Percentiles rank a stretch among this genome's conserved stretches.
Evolutionary conservation across 108 stramenopile genomes (phyloP).

Genomic region (Fragilaria radians): DNA sequence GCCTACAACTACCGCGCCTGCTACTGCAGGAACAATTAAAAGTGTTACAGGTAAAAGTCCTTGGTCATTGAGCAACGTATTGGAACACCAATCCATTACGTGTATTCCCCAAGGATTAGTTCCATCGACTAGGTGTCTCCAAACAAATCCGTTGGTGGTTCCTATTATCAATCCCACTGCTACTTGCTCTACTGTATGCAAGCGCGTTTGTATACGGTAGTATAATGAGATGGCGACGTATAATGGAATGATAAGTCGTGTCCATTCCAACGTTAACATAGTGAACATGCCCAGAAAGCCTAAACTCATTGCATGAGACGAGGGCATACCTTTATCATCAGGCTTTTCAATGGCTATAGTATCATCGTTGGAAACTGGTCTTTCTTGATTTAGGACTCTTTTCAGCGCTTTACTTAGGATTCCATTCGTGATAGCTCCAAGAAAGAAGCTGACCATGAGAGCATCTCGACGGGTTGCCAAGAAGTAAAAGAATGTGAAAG

Average conservation of each 20-base stretch:
- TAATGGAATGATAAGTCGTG: conserved; percentile 18
- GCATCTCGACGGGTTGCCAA: conserved; percentile 64
- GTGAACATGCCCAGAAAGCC: conserved; percentile 72
- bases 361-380: conserved; percentile 28
- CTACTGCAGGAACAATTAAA: conserved; percentile 50
- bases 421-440: conserved; percentile 69
- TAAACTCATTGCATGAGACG: conserved; percentile 82
- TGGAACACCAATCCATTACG: conserved; percentile 27
- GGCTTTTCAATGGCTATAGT: conserved; percentile 29
- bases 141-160: conserved; percentile 46
- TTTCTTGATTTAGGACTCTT: conserved; percentile 52
- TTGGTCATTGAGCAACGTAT: conserved; percentile 21
- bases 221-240: conserved; percentile 50
- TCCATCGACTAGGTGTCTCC: conserved; percentile 37
- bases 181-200: conserved; percentile 69
- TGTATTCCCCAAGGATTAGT: conserved; percentile 14
- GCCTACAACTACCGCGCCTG: conserved; percentile 65
- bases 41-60: conserved; percentile 44
- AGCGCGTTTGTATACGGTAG: conserved; percentile 53
- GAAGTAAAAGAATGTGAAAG: conserved; percentile 55
- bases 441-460: conserved; percentile 55
- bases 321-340: conserved; percentile 78
- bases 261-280: conserved; percentile 11
- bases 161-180: conserved; percentile 58
- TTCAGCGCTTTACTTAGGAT: conserved; percentile 59